Conservation (phyloP, 78 protist species). For the Diacronema lutheri region DNA sequence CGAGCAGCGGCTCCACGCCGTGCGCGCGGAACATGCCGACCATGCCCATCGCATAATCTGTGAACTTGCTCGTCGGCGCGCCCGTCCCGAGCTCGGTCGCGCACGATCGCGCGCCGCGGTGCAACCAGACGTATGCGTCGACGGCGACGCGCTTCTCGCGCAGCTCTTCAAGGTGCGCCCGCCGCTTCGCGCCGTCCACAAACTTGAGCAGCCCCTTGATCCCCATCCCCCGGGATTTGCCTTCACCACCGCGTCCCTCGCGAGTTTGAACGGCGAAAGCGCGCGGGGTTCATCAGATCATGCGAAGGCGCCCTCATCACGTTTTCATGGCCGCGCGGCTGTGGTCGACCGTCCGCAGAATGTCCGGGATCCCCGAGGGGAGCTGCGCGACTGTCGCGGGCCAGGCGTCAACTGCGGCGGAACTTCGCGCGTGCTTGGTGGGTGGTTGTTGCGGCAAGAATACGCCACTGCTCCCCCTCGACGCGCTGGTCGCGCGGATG, state of each 20-base stretch:
- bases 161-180: conserved; percentile 54
- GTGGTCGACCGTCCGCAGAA: no score
- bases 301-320: no score
- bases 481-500: background rate
- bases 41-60: conserved; percentile 33
- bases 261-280: no score
- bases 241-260: no score
- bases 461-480: background rate
- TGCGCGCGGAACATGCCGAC: conserved; percentile 48
- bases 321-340: no score
- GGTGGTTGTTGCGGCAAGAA: conserved; percentile 1
- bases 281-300: no score
- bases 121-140: conserved; percentile 89
- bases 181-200: conserved; percentile 42
- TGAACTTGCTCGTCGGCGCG: conserved; percentile 50
- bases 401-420: background rate
- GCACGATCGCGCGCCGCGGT: conserved; percentile 73
- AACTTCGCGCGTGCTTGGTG: background rate
- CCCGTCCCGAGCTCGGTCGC: conserved; percentile 64
- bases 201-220: conserved; percentile 68
- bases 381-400: background rate
- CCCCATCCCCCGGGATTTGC: no score
- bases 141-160: conserved; percentile 70
- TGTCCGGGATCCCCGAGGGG: no score
- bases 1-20: conserved; percentile 73